These are phyloP conservation scores for Sugiyamaella marilandica DNA, from an alignment of 805 yeast genomes.

Conservation along the genomic window DNA sequence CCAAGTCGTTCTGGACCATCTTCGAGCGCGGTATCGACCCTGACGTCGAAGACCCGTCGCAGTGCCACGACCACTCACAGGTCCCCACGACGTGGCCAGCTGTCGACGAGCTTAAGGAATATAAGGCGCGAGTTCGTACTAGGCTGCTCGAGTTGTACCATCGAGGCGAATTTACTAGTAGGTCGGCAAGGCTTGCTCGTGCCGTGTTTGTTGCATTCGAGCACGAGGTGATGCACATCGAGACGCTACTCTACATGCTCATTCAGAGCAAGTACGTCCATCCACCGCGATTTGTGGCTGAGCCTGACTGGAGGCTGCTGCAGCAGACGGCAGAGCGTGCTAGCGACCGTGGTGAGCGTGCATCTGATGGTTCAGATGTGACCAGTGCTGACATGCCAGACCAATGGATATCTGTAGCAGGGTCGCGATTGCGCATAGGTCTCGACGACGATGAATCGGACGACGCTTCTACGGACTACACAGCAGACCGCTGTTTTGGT, in stretches of 20 bases:
- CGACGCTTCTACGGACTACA: neutral
- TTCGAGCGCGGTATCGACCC: neutral
- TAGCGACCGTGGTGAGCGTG: neutral
- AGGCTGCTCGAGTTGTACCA: neutral
- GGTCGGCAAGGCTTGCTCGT: neutral
- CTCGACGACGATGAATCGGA: neutral
- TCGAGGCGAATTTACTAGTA: neutral
- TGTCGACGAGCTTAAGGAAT: neutral
- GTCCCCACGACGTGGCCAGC: neutral
- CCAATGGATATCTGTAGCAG: neutral
- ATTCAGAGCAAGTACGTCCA: neutral
- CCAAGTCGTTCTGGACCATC: neutral
- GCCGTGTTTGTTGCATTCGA: neutral
- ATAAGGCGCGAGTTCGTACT: neutral
- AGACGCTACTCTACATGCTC: neutral
- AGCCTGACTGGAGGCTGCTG: neutral
- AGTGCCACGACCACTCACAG: neutral
- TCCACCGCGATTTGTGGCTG: neutral
- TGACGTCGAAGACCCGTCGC: neutral
- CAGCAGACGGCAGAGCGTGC: neutral
- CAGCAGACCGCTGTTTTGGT: neutral
- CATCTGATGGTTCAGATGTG: too few relatives aligned
- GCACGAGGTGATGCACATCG: conserved; percentile 1
- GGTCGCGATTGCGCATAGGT: neutral
- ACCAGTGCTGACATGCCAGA: too few relatives aligned